Conservation (phyloP, 1,284 basidiomycete genomes). For the Gomphus bonarii region DNA sequence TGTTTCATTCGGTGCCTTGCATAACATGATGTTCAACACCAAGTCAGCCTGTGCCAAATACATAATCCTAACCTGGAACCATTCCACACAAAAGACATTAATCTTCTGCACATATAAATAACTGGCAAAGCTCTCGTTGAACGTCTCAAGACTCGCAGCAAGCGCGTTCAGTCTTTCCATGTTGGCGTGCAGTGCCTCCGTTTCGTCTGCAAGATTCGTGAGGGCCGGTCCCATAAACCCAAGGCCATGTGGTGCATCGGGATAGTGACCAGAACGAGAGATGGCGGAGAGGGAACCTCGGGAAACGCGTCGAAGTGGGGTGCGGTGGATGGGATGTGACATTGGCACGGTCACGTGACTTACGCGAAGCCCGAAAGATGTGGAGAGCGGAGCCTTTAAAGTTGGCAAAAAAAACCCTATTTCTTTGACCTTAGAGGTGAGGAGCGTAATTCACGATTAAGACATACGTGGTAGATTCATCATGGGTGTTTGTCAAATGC, state of each 20-base stretch:
- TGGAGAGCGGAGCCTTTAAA: too few relatives aligned
- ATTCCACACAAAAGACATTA: conserved; percentile 89
- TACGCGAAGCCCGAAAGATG: too few relatives aligned
- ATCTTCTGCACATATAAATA: conserved; percentile 90
- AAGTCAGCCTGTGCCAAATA: conserved; percentile 9
- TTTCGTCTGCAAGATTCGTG: conserved; percentile 81
- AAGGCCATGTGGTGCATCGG: conserved; percentile 72
- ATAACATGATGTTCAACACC: not conserved
- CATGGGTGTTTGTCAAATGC: too few relatives aligned
- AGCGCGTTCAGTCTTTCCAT: conserved; percentile 62
- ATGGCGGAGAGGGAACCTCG: conserved; percentile 83
- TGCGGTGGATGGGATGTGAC: conserved; percentile 32
- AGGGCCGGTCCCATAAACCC: conserved; percentile 81
- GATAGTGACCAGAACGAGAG: conserved; percentile 60
- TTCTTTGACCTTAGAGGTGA: too few relatives aligned
- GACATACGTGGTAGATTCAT: too few relatives aligned
- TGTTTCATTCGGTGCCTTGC: conserved; percentile 50
- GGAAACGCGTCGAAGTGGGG: conserved; percentile 82
- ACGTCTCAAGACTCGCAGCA: conserved; percentile 68
- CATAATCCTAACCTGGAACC: conserved; percentile 62
- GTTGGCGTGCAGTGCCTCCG: conserved; percentile 69
- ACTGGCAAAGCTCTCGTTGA: conserved; percentile 91
- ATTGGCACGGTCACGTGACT: not conserved
- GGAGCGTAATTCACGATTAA: too few relatives aligned
- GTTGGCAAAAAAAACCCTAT: too few relatives aligned